Base-by-base conservation (phyloP, 805 yeast species). In the Cephaloascus fragrans region DNA sequence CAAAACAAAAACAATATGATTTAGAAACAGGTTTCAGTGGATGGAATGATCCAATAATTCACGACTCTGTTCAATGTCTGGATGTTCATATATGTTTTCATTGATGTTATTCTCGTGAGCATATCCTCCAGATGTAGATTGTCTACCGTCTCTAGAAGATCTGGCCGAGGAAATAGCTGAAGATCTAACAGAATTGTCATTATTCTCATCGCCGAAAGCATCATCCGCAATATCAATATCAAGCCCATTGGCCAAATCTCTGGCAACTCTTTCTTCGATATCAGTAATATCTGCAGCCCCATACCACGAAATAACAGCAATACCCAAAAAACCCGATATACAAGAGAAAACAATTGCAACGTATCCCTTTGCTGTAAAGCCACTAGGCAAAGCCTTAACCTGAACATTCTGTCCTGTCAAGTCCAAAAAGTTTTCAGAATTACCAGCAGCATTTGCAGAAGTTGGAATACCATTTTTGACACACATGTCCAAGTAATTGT, bases 311-410 rank as follows among this genome's bases (percentile, higher is more conserved):
- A 93, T 85, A 48, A 80, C 72, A 41, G 64, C 67, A 62, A 89
- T 65, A 61, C 98, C 98, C 16, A 86, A 61, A 45, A 86, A 56
- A 54, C 93, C 98, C 37, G 95, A 75, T 49, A 90, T 53, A 69
- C 85, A 76, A 4, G 96, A 86, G 71, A 93, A 90, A 17, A 83
- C 90, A 60, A 93, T 67, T 10, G 97, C 97, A 39, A 90, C 95
- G 57, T 83, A 80, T 69, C 98, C 98, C 56, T 83, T 80, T 41
- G 95, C 85, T 37, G 97, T 90, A 75, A 93, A 93, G 16, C 97
- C 97, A 35, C 69, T 56, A 35, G 97, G 97, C 51, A 93, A 73
- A 32, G 62, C 49, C 46, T 67, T 65, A 26, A 47, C 66, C 65
- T 89, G 97, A 32, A 71, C 68, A 56, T 82, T 80, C 65, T 86